Evolutionary conservation across 768 basidiomycete genomes (phyloP), one percentile per base, ranked within the genome.

Genomic region (Lactifluus echinatus): DNA sequence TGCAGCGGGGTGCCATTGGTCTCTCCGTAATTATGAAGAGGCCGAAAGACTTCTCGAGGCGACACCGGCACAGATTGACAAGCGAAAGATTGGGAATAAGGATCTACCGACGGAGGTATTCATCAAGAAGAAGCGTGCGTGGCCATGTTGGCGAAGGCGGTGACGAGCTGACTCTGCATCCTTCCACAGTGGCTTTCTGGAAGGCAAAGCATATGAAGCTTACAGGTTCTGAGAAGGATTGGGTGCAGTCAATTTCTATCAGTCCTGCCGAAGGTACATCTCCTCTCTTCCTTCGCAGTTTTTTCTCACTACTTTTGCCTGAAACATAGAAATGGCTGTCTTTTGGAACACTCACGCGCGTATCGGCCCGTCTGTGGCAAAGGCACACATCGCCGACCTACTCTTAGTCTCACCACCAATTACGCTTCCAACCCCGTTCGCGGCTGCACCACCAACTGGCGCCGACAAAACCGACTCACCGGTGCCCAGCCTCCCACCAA

Each of bases 311-410:
- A 31, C 44, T 39, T 8, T 15, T 28, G 33, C 21, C 31, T n/a
- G 14, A 7, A 29, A n/a, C 26, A 1, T 58, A 85, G 89, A 90
- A 66, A 74, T 91, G 28, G 83, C 72, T 2, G 76, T 89, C 50
- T 89, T 90, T 70, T 90, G 89, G 88, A 91, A 90, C 65, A 83
- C 77, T 0, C 84, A 89, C 65, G 67, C 78, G n/a, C 79, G 85
- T 4, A 77, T 87, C 43, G 72, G 75, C 7, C 70, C 73, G 17
- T 68, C 69, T 2, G 75, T 81, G 12, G 85, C 86, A 0, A 66
- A 76, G 59, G 76, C 75, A 0, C 85, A 88, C 58, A 81, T 90
- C 53, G 62, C 70, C n/a, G 77, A 79, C 29, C 75, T 84, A 59
- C 64, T 73, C 14, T 61, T 71, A 1, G 67, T 87, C 23, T 74